Evolutionary conservation across 164 flowering plant species (phyloP).

Genomic region (Cinnamomum micranthum): DNA sequence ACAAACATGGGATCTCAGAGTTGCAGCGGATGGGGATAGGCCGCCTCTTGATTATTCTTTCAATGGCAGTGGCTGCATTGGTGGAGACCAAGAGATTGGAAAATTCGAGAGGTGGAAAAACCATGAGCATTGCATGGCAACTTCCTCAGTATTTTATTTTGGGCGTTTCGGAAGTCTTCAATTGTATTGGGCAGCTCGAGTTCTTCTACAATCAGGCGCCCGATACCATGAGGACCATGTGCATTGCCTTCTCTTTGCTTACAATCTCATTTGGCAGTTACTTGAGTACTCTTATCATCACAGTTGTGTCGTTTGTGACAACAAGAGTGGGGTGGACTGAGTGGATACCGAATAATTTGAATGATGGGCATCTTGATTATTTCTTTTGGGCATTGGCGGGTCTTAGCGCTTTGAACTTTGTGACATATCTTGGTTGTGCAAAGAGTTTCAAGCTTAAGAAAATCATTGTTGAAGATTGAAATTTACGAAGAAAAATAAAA

Average conservation of each 20-base stretch:
- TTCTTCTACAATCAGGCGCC: conserved; percentile 61
- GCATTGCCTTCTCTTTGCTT: conserved; percentile 45
- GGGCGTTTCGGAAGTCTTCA: conserved; percentile 50
- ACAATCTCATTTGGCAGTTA: conserved; percentile 46
- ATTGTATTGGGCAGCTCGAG: conserved; percentile 48
- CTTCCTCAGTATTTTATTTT: conserved; percentile 51
- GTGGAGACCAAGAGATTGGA: conserved; percentile 10
- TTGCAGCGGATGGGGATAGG: conserved; percentile 18
- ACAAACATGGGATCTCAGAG: conserved; percentile 12
- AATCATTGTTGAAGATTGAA: conserved; percentile 3
- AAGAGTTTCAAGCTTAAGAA: conserved; percentile 25
- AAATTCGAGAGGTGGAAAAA: conserved; percentile 1
- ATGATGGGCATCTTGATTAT: conserved; percentile 43
- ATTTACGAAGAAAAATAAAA: neutral
- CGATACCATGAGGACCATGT: conserved; percentile 49
- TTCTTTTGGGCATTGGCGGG: conserved; percentile 44
- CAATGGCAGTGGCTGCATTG: conserved; percentile 15
- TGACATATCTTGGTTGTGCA: conserved; percentile 28
- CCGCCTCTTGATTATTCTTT: conserved; percentile 1
- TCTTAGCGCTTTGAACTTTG: conserved; percentile 34
- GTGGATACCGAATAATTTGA: conserved; percentile 52
- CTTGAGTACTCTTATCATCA: conserved; percentile 38
- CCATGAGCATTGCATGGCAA: conserved; percentile 51
- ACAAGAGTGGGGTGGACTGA: conserved; percentile 31
- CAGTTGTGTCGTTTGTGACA: conserved; percentile 28